Evolutionary conservation across 805 yeast genomes (phyloP), one percentile per base, ranked within the genome.

Genomic region (Hermanozyma aechmeae): DNA sequence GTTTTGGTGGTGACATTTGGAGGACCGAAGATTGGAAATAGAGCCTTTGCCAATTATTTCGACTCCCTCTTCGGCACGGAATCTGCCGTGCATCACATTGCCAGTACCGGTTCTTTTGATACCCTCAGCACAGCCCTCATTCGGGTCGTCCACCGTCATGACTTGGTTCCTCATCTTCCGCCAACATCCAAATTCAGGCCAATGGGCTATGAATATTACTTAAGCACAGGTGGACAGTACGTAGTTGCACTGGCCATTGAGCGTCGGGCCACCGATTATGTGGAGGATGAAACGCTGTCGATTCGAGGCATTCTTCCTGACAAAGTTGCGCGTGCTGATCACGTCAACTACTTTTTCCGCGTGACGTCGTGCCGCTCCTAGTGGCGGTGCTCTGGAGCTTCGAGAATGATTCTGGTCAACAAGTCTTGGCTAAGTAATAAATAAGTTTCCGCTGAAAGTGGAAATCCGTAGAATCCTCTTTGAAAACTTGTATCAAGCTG

Each of bases 21-120:
- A 2, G 67, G 73, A 10, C 84, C 89, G 0, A 71, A 71, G 39
- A 56, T 80, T 20, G 85, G 84, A 4, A 76, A 79, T 46, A 38
- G 39, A 3, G 48, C 50, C 3, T 61, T 76, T 48, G 61, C 67
- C 16, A 43, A 51, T 17, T 76, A 72, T 63, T 65, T 75, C 24
- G 76, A 81, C 48, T 30, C 39, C 0, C 26, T 67, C 5, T 77
- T 75, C 39, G 45, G 60, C 10, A 63, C 73, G 0, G 42, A 42
- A 2, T 38, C 40, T 1, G 56, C 60, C 3, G 37, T 40, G 6
- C 18, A 30, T 10, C 22, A 34, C 13, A 51, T 56, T 10, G 8
- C 7, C 24, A 22, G 13, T 11, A 10, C 8, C 13, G n/a, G 12
- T 6, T 9, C 13, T 6, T 22, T 22, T 22, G 24, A 11, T 11